Evolutionary conservation across 1,139 yeast genomes (phyloP).

Genomic region (Fermentozyma sake): DNA sequence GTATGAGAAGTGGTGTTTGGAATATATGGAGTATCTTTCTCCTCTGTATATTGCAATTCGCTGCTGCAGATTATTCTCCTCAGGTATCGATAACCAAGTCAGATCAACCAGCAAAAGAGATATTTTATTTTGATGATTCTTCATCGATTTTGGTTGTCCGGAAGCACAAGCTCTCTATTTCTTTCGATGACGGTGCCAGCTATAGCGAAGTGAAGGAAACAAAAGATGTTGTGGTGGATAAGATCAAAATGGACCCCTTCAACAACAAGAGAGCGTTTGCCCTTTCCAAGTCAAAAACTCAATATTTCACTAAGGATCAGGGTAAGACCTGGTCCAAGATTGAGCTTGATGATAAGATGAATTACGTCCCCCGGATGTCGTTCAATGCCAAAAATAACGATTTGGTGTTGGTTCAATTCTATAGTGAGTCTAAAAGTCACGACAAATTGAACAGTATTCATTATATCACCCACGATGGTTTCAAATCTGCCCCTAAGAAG

Average conservation of each 20-base stretch:
- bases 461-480: slow-evolving; percentile 52
- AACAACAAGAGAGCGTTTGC: slow-evolving; percentile 51
- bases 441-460: slow-evolving; percentile 11
- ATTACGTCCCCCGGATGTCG: slow-evolving; percentile 16
- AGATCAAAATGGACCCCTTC: slow-evolving; percentile 41
- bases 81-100: slow-evolving; percentile 6
- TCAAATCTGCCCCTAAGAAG: slow-evolving; percentile 36
- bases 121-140: slow-evolving; percentile 55
- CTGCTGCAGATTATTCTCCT: slow-evolving; percentile 14
- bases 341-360: slow-evolving; percentile 15
- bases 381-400: slow-evolving; percentile 42
- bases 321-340: slow-evolving; percentile 57
- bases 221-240: slow-evolving; percentile 19
- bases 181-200: slow-evolving; percentile 55
- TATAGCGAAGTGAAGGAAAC: slow-evolving; percentile 41
- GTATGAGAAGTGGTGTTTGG: too few relatives aligned
- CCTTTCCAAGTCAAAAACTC: slow-evolving; percentile 32
- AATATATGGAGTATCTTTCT: slow-evolving; percentile 1
- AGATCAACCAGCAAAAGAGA: slow-evolving; percentile 10
- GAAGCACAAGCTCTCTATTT: slow-evolving; percentile 28
- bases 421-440: slow-evolving; percentile 24
- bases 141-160: slow-evolving; percentile 38
- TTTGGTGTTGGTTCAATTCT: slow-evolving; percentile 34
- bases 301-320: slow-evolving; percentile 50
- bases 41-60: neutral